Evolutionary conservation across 148 eudicot genomes (phyloP).

Genomic region (Cornus florida): DNA sequence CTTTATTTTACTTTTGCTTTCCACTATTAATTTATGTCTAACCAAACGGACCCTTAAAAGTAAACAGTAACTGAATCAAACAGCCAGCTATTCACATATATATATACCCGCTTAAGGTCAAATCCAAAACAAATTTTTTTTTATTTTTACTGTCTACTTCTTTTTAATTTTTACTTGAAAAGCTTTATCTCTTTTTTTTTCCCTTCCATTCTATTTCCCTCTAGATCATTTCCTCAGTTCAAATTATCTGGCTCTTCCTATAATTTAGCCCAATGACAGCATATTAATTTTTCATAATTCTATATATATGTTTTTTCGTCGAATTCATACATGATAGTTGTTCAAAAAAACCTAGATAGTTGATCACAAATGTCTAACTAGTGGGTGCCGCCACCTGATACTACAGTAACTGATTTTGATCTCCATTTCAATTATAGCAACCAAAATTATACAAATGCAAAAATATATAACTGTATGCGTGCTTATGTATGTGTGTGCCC

Average conservation of each 20-base stretch:
- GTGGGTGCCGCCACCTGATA: neutral
- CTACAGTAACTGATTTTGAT: too few species aligned
- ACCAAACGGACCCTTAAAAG: too few species aligned
- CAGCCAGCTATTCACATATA: neutral
- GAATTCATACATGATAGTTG: neutral
- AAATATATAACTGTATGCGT: neutral
- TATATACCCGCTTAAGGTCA: neutral
- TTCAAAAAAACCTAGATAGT: neutral
- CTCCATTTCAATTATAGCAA: conserved; percentile 1
- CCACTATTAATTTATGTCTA: too few species aligned
- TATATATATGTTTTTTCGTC: neutral
- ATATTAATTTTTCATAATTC: too few species aligned
- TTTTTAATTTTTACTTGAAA: too few species aligned
- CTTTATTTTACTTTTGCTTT: too few species aligned
- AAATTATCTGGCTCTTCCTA: neutral
- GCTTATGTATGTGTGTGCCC: too few species aligned
- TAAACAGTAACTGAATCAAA: neutral
- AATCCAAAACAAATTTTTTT: neutral
- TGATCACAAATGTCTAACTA: neutral
- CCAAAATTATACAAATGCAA: conserved; percentile 2
- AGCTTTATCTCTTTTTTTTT: neutral
- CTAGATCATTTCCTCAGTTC: neutral
- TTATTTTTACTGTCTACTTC: too few species aligned
- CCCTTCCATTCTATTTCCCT: neutral
- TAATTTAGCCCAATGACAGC: neutral